Percentiles rank a stretch among this genome's conserved stretches.
Evolutionary conservation across 2,329 filamentous ascomycete genomes (phyloP).

Genomic region (Dendrostoma leiphaemia): DNA sequence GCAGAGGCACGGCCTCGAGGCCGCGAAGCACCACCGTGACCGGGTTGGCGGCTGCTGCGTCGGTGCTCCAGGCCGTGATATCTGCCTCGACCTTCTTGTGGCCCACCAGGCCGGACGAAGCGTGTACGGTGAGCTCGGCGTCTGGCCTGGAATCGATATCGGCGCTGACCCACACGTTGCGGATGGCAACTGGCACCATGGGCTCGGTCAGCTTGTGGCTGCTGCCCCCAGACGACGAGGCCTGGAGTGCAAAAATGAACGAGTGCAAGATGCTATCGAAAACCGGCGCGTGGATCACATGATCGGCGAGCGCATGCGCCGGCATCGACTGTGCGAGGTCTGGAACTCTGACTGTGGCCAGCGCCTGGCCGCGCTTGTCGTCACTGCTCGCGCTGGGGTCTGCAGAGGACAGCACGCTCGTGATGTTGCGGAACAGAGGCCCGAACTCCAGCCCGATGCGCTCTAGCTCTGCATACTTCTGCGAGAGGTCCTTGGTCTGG

Average conservation of each 20-base stretch:
- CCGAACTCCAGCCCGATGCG: constrained; percentile 15
- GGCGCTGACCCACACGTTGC: constrained; percentile 16
- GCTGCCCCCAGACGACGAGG: no score
- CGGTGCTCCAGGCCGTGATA: constrained; percentile 13
- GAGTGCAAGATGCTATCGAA: constrained; percentile 17
- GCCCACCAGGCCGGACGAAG: constrained; percentile 4
- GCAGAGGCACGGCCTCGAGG: constrained; percentile 12
- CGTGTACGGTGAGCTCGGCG: constrained; percentile 14
- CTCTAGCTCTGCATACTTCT: constrained; percentile 14
- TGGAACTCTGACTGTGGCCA: constrained; percentile 9
- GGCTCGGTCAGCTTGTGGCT: constrained; percentile 9
- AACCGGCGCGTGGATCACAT: constrained; percentile 8
- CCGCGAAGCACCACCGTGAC: constrained; percentile 7
- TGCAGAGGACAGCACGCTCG: background rate
- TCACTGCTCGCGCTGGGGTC: background rate
- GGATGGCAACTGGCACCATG: constrained; percentile 15
- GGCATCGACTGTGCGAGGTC: constrained; percentile 8
- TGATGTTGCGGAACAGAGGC: constrained; percentile 14
- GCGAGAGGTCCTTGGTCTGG: constrained; percentile 5
- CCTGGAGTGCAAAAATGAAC: constrained; percentile 14
- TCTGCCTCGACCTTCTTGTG: constrained; percentile 15
- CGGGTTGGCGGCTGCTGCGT: background rate
- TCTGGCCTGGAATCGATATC: constrained; percentile 8
- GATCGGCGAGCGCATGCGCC: constrained; percentile 1
- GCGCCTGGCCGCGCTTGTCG: constrained; percentile 4